Evolutionary conservation across 2,329 filamentous ascomycete species (phyloP), one percentile per base, ranked within the genome.

Genomic region (Sarocladium brachiariae): DNA sequence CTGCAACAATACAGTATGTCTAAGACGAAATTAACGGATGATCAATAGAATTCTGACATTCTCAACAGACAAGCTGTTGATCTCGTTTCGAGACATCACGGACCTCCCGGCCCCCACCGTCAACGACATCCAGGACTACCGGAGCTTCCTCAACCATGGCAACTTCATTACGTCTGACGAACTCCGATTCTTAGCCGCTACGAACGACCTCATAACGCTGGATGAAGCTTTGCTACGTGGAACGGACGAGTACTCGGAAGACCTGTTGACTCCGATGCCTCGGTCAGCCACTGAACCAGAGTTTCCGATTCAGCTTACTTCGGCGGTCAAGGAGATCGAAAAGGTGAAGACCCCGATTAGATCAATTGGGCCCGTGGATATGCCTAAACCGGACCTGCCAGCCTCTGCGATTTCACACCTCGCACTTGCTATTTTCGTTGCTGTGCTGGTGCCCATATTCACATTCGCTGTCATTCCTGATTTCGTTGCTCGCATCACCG

Each of bases 1-100:
- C 65, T 87, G 8, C 75, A 76, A 27, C 81, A 86, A 59, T 89
- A 88, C 61, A 84, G 82, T 85, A 66, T 64, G 77, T 52, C 49
- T 45, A 35, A 24, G 2, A n/a, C n/a, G n/a, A n/a, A n/a, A n/a
- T n/a, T n/a, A n/a, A n/a, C n/a, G n/a, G n/a, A n/a, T n/a, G n/a
- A n/a, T n/a, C n/a, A n/a, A n/a, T n/a, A n/a, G n/a, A n/a, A n/a
- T n/a, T 30, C 10, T 16, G 9, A 50, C 13, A 14, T 13, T 27
- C 9, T 8, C 21, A 8, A 59, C 50, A 83, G 79, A 82, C 54
- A 75, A 80, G 56, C 75, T 81, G 1, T 65, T 88, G 47, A 64
- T 75, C 1, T 80, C 82, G 0, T 87, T 80, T 59, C 72, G 71
- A 54, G 67, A 73, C 50, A 71, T 74, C 0, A 77, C 77, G 55